These are phyloP conservation scores for Nothomitra cinnamomea DNA, from an alignment of 2,329 filamentous ascomycete species.

Conservation along the genomic window DNA sequence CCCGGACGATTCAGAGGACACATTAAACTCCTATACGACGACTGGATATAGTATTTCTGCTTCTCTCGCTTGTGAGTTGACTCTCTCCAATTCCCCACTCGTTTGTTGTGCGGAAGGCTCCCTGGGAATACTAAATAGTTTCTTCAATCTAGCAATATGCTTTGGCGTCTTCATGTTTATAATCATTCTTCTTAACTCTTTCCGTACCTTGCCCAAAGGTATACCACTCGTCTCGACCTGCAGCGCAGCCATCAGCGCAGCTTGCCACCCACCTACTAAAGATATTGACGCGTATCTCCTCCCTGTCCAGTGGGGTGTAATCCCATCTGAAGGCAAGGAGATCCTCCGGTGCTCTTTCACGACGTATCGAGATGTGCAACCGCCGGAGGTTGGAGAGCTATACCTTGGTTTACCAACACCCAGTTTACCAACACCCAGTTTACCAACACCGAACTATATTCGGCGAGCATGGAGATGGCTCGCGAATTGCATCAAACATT, in stretches of 20 bases:
- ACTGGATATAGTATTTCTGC: constrained; percentile 13
- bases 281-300: neutral
- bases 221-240: neutral
- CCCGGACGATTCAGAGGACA: constrained; percentile 10
- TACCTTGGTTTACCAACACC: too few species aligned
- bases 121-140: neutral
- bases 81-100: too few species aligned
- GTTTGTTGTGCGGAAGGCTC: constrained; percentile 13
- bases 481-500: too few species aligned
- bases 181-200: too few species aligned
- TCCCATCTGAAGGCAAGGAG: neutral
- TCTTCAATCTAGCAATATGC: constrained; percentile 1
- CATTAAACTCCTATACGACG: constrained; percentile 7
- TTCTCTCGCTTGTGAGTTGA: too few species aligned
- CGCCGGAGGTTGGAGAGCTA: too few species aligned
- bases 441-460: too few species aligned
- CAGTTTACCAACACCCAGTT: too few species aligned
- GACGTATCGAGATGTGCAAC: neutral
- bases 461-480: too few species aligned
- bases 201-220: neutral
- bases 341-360: constrained; percentile 3
- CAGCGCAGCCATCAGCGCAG: constrained; percentile 3
- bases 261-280: neutral
- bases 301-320: neutral
- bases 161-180: neutral